These are phyloP conservation scores for Cercospora brassicicola DNA, from an alignment of 2,329 filamentous ascomycete genomes.

Conservation along the genomic window DNA sequence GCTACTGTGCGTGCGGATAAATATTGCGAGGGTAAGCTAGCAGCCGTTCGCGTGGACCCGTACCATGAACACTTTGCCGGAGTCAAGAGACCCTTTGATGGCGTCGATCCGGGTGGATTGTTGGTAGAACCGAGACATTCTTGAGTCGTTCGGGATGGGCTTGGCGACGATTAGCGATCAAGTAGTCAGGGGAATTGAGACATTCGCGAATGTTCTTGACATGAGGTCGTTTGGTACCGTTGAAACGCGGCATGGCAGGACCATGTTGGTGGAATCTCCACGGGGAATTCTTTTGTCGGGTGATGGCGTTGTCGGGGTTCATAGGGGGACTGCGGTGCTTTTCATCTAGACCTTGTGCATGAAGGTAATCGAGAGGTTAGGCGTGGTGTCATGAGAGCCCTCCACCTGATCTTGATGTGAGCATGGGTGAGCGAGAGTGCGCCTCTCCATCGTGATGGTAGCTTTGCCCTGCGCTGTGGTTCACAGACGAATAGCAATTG, in stretches of 20 bases:
- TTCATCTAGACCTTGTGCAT: not conserved
- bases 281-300: not conserved
- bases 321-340: not conserved
- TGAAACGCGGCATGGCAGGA: not conserved
- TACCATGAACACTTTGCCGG: not conserved
- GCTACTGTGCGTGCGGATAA: not conserved
- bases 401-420: not conserved
- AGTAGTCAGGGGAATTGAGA: not conserved
- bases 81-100: too few species aligned
- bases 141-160: not conserved
- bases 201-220: not conserved
- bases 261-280: not conserved
- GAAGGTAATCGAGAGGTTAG: not conserved
- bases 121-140: constrained; percentile 6
- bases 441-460: not conserved
- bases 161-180: not conserved
- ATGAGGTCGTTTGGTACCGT: not conserved
- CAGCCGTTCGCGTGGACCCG: not conserved
- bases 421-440: not conserved
- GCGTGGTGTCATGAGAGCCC: not conserved
- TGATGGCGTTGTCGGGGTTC: not conserved
- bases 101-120: not conserved
- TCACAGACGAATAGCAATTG: not conserved
- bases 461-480: not conserved
- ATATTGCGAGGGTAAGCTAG: not conserved